Percentiles rank a stretch among this genome's conserved stretches.
Conservation (phyloP, 2,329 filamentous ascomycete genomes). For the Sarocladium oryzae region DNA sequence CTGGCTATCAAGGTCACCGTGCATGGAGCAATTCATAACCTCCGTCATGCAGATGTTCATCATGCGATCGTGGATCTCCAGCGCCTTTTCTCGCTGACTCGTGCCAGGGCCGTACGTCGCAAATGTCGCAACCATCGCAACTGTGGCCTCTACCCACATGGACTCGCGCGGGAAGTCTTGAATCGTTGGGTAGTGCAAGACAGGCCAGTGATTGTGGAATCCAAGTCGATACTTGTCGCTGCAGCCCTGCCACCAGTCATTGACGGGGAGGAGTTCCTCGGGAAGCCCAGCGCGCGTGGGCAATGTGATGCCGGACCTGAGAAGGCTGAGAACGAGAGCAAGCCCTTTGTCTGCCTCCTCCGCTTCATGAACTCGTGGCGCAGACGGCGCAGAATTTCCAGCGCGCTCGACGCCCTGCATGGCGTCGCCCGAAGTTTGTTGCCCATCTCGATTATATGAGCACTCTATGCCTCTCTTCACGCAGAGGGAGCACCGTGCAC, state of each 20-base stretch:
- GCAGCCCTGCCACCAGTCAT: slow-evolving; percentile 3
- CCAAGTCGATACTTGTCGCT: not conserved
- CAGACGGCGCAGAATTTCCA: not conserved
- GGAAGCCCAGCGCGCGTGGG: not conserved
- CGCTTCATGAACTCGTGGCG: not conserved
- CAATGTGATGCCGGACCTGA: not conserved
- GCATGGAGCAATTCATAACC: not conserved
- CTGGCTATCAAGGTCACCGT: slow-evolving; percentile 8
- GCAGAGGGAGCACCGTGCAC: slow-evolving; percentile 31
- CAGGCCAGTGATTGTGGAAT: slow-evolving; percentile 6
- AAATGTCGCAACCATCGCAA: slow-evolving; percentile 5
- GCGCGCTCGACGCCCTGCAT: not conserved
- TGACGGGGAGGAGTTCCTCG: not conserved
- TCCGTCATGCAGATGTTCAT: not conserved
- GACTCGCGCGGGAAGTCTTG: not conserved
- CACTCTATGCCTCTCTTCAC: slow-evolving; percentile 31
- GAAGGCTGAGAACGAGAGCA: not conserved
- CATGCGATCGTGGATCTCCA: not conserved
- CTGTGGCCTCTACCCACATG: slow-evolving; percentile 1
- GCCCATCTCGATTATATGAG: slow-evolving; percentile 24
- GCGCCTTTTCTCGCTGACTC: not conserved
- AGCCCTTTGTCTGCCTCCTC: not conserved
- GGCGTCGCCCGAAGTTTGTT: not conserved
- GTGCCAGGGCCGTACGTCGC: not conserved
- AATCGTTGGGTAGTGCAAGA: not conserved